A percentile compares a stretch with the other conserved stretches of the same genome.
phyloP scores from a whole-genome alignment of 768 basidiomycete genomes.

The Pluteus cervinus region DNA sequence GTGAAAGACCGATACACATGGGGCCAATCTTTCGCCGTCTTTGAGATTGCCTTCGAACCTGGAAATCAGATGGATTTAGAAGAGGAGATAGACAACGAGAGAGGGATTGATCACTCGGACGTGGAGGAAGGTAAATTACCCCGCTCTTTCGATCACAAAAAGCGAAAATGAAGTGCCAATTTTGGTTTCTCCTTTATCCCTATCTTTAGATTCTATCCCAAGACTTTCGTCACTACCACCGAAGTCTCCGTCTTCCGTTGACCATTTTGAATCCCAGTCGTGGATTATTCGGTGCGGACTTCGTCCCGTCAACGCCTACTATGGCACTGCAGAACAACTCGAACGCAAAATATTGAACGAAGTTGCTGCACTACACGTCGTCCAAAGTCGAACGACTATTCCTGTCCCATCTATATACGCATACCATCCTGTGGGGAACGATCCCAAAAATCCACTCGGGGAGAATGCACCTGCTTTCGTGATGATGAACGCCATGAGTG shows the following conservation, averaged over 20 bases:
- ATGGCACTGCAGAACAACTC: conserved; percentile 35
- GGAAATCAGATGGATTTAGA: not conserved
- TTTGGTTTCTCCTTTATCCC: too few relatives aligned
- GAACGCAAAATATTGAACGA: conserved; percentile 39
- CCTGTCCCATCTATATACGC: conserved; percentile 33
- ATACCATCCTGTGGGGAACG: too few relatives aligned
- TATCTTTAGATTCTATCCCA: too few relatives aligned
- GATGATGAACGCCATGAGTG: conserved; percentile 33
- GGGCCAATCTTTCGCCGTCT: conserved; percentile 36
- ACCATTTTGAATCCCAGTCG: conserved; percentile 22
- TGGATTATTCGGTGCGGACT: conserved; percentile 38
- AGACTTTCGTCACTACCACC: too few relatives aligned
- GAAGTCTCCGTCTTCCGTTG: too few relatives aligned
- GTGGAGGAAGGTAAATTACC: too few relatives aligned
- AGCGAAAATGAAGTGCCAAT: too few relatives aligned
- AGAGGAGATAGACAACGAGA: not conserved
- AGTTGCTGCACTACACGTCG: conserved; percentile 34
- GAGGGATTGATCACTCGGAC: too few relatives aligned
- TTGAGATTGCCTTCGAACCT: conserved; percentile 26
- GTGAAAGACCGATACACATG: conserved; percentile 30
- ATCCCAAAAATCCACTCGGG: conserved; percentile 34
- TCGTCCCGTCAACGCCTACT: conserved; percentile 33
- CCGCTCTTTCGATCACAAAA: too few relatives aligned
- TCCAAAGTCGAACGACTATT: conserved; percentile 32
- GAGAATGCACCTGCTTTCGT: conserved; percentile 33